Conservation (phyloP, 2,329 filamentous ascomycete species). For the Penicillium sp. region DNA sequence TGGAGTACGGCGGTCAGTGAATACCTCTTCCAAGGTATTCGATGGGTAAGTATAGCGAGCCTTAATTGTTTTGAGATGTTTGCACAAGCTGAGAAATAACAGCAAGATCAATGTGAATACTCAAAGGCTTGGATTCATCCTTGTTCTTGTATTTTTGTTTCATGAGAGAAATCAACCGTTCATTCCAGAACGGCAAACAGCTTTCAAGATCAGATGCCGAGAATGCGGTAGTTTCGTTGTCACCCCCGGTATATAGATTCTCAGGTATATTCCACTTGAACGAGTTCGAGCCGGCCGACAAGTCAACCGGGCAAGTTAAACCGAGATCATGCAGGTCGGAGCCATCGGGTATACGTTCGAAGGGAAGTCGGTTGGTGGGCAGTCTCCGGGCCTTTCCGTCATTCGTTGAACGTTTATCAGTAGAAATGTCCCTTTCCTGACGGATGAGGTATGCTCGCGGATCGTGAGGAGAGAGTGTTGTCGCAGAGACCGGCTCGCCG, state of each 20-base stretch:
- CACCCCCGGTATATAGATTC: slow-evolving; percentile 5
- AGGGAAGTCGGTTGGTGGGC: slow-evolving; percentile 14
- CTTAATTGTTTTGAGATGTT: too few relatives aligned
- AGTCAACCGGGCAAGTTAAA: not conserved
- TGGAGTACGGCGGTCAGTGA: not conserved
- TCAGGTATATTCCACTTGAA: not conserved
- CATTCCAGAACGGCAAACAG: slow-evolving; percentile 13
- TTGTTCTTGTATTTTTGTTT: slow-evolving; percentile 7
- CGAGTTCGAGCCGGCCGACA: not conserved
- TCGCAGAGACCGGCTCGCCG: slow-evolving; percentile 2
- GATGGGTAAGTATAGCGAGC: not conserved
- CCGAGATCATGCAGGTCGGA: slow-evolving; percentile 12
- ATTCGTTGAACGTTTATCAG: not conserved
- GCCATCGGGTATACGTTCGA: slow-evolving; percentile 23
- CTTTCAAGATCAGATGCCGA: not conserved
- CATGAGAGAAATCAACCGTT: slow-evolving; percentile 13
- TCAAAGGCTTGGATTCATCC: not conserved
- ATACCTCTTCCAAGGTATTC: not conserved
- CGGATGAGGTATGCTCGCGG: slow-evolving; percentile 21
- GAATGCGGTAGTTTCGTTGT: not conserved
- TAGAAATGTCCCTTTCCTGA: not conserved
- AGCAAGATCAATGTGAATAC: slow-evolving; percentile 10
- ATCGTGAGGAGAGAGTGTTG: slow-evolving; percentile 9
- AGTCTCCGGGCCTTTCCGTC: not conserved
- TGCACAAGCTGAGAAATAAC: slow-evolving; percentile 8